Conservation (phyloP, 495 filamentous ascomycete genomes). For the Saxophila tyrrhenica region DNA sequence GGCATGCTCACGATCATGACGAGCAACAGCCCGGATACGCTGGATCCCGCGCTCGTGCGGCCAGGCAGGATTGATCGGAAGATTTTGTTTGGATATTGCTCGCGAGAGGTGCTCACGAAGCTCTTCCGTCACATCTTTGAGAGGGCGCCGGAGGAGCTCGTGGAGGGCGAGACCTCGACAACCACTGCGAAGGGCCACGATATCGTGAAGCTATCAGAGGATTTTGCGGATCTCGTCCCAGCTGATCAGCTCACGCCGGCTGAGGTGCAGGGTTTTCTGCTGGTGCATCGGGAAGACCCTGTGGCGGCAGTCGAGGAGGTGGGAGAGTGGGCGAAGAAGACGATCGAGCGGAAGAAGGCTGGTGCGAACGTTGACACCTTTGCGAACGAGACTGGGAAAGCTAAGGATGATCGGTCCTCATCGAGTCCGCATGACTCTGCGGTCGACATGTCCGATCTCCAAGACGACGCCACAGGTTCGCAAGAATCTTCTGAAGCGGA, state of each 20-base stretch:
- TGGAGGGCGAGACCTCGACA: neutral
- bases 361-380: neutral
- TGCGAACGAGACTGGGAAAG: neutral
- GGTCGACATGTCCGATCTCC: neutral
- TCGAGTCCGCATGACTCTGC: neutral
- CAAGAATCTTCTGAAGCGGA: no score
- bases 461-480: no score
- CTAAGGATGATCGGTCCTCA: neutral
- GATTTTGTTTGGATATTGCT: slow-evolving; percentile 70
- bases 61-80: slow-evolving; percentile 95
- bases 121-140: slow-evolving; percentile 44
- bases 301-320: neutral
- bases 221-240: slow-evolving; percentile 43
- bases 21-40: slow-evolving; percentile 89
- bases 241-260: slow-evolving; percentile 50
- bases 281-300: neutral
- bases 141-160: slow-evolving; percentile 35
- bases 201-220: slow-evolving; percentile 34
- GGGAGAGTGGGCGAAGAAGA: neutral
- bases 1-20: slow-evolving; percentile 87
- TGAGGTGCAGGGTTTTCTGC: slow-evolving; percentile 53
- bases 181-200: neutral
- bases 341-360: neutral
- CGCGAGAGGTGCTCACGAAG: slow-evolving; percentile 32
- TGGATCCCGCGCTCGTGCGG: slow-evolving; percentile 90